These are phyloP conservation scores for Pythium utonaiense DNA, from an alignment of 352 stramenopile genomes.

Conservation along the genomic window DNA sequence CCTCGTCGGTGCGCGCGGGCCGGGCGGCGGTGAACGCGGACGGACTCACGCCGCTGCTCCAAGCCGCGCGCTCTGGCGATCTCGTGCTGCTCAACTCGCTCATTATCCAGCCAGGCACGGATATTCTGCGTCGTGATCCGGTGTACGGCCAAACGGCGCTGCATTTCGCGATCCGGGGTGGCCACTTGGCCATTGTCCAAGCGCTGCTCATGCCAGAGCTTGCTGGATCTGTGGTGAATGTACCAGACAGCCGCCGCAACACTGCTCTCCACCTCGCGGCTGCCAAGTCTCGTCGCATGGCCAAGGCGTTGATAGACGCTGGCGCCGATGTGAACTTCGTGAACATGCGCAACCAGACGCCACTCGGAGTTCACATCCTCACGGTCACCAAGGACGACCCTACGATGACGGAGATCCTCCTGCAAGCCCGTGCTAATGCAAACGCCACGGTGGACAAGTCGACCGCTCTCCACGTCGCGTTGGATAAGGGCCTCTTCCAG, in stretches of 20 bases:
- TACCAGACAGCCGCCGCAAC: constrained; percentile 70
- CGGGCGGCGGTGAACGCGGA: constrained; percentile 37
- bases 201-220: constrained; percentile 68
- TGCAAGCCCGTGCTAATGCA: constrained; percentile 65
- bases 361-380: constrained; percentile 71
- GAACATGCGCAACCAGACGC: constrained; percentile 68
- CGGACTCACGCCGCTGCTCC: constrained; percentile 68
- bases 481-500: constrained; percentile 60
- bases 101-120: constrained; percentile 55
- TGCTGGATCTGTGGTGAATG: constrained; percentile 58
- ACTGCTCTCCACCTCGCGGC: constrained; percentile 73
- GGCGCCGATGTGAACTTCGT: constrained; percentile 43
- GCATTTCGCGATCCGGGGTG: constrained; percentile 83
- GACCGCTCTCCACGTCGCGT: constrained; percentile 62
- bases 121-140: constrained; percentile 61
- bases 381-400: constrained; percentile 71
- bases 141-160: constrained; percentile 76
- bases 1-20: constrained; percentile 20
- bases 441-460: constrained; percentile 62
- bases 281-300: constrained; percentile 78
- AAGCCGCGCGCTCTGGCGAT: constrained; percentile 63
- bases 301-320: constrained; percentile 81
- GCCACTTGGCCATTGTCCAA: constrained; percentile 68
- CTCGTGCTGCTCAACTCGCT: constrained; percentile 47
- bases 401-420: constrained; percentile 69